Base-by-base conservation (phyloP, 495 filamentous ascomycete genomes). In the Hyaloscypha bicolor region DNA sequence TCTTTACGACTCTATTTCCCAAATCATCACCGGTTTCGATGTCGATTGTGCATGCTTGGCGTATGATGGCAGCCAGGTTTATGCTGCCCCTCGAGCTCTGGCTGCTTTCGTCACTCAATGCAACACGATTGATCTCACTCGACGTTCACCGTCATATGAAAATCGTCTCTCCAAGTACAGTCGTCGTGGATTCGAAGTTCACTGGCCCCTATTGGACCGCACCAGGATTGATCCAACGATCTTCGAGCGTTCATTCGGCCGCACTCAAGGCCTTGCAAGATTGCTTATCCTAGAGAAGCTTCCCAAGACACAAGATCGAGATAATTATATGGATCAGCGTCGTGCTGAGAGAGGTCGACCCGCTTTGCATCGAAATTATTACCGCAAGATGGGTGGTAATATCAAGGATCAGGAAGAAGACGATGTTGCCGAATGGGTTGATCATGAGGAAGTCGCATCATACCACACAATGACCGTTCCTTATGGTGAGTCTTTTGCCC, bases 81-180 rank as follows among this genome's bases (percentile, higher is more conserved):
- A 87, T 69, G 84, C 83, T 25, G 85, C 88, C 11, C 92, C 92
- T 9, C 84, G 92, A 45, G 82, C 90, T 14, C 73, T 96, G 6
- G 83, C 83, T n/a, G 84, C 91, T 1, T 93, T 87, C 70, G 86
- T 94, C 62, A 93, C 90, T 9, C 92, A 96, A 78, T 82, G 82
- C 64, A 96, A 96, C 71, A 87, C 86, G 31, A 85, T 96, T 68
- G 92, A 96, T 74, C 81, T 96, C 55, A 87, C 85, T 8, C 84
- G 92, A 4, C 87, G 92, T 16, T 93, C 90, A 12, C 91, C 92
- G 0, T 93, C 91, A 0, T 96, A 94, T 72, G 92, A 96, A 71
- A 94, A 90, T 68, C 89, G 92, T 9, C 82, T 96, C n/a, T 92
- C 90, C 4, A 96, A 96, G 75, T 96, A 94, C 76, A 90, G 88